Evolutionary conservation across 1,284 basidiomycete species (phyloP).

Genomic region (Cystobasidium sp.): DNA sequence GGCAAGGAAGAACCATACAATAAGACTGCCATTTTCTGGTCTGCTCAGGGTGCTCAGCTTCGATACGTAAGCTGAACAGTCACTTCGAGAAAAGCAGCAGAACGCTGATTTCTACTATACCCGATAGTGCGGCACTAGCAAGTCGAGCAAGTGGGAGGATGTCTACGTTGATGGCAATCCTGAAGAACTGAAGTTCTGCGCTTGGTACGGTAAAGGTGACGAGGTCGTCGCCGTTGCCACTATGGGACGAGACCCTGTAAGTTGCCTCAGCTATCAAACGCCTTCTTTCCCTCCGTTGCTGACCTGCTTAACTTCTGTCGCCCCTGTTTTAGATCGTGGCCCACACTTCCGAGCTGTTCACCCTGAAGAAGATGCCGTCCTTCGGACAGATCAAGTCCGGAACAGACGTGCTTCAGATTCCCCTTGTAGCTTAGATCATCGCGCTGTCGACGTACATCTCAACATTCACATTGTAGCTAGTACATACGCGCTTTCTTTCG

Average conservation of each 20-base stretch:
- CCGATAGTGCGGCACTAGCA: slow-evolving; percentile 34
- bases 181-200: slow-evolving; percentile 82
- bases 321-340: slow-evolving; percentile 65
- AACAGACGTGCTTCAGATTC: slow-evolving; percentile 54
- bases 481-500: no score
- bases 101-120: background rate
- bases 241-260: slow-evolving; percentile 54
- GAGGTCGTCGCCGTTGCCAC: slow-evolving; percentile 81
- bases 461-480: background rate
- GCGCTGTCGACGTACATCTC: background rate
- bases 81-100: background rate
- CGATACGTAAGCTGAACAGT: slow-evolving; percentile 70
- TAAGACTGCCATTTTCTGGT: slow-evolving; percentile 85
- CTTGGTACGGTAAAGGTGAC: slow-evolving; percentile 79
- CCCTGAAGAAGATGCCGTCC: slow-evolving; percentile 78
- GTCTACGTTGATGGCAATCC: slow-evolving; percentile 76
- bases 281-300: slow-evolving; percentile 64
- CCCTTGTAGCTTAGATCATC: slow-evolving; percentile 13
- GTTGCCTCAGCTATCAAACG: slow-evolving; percentile 7
- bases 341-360: slow-evolving; percentile 78
- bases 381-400: slow-evolving; percentile 71
- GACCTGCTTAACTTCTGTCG: slow-evolving; percentile 62
- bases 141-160: slow-evolving; percentile 62
- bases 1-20: slow-evolving; percentile 65
- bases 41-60: slow-evolving; percentile 71